Evolutionary conservation across 2,329 filamentous ascomycete species (phyloP), one percentile per base, ranked within the genome.

Genomic region (Scytalidium lignicola): DNA sequence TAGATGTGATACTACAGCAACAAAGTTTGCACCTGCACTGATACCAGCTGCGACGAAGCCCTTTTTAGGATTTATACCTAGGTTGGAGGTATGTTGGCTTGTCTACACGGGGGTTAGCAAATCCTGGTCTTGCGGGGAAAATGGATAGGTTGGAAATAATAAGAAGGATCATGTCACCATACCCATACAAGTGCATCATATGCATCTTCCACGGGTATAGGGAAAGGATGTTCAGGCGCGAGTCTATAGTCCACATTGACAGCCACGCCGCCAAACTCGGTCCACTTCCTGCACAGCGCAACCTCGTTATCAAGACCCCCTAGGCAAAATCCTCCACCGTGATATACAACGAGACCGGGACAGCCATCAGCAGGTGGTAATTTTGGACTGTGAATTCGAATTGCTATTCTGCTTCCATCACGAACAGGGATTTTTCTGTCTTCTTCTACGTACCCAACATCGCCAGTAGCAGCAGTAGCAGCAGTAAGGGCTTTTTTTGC

Each of bases 1-100:
- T 1, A 69, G 62, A 52, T 72, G 72, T 3, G 65, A 60, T 2
- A 70, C 53, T 1, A 69, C 65, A 1, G 69, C 65, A 5, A 64
- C 51, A 19, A 73, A 62, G 44, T 70, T 70, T 12, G 64, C 71
- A 15, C 72, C 73, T 3, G 76, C 73, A 10, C 71, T 75, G 1
- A 68, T 67, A 1, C 76, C 75, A 15, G 73, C 74, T 12, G 76
- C 49, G n/a, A 79, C 51, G 52, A 79, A 77, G 0, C 74, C 75
- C 12, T 64, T 63, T 4, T 62, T 59, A 0, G 70, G 67, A 49
- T 75, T 67, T 9, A 69, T 69, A 7, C 65, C 67, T 3, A 75
- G 55, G 2, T 62, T 47, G 18, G 20, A 19, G 22, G 18, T 23
- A 18, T 20, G 26, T 41, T n/a, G 15, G 67, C 58, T 69, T 69